Conservation (phyloP, 1,284 basidiomycete genomes). For the Prillingera fragicola region DNA sequence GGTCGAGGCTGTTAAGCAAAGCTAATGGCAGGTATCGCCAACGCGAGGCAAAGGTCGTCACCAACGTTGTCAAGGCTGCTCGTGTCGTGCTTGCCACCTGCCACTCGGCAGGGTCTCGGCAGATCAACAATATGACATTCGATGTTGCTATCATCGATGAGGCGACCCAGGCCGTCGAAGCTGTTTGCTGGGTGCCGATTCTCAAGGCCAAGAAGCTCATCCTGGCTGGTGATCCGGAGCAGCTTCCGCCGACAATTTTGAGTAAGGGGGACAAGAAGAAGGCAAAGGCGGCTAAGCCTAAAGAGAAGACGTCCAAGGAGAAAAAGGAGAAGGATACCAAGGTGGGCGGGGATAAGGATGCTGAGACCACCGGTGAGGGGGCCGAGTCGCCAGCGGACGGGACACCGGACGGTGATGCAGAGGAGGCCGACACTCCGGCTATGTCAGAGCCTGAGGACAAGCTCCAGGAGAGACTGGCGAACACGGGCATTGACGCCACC, state of each 20-base stretch:
- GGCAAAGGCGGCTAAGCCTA: conserved; percentile 9
- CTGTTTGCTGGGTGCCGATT: conserved; percentile 93
- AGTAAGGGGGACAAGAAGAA: conserved; percentile 49
- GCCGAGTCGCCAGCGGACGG: background rate
- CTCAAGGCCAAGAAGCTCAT: conserved; percentile 79
- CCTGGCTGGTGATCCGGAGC: conserved; percentile 82
- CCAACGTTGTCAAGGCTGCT: conserved; percentile 68
- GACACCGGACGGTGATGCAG: no score
- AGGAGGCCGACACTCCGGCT: background rate
- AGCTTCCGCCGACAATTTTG: conserved; percentile 87
- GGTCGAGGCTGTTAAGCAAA: conserved; percentile 24
- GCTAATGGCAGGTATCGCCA: conserved; percentile 63
- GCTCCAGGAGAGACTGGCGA: background rate
- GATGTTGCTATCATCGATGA: conserved; percentile 94
- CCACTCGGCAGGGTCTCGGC: conserved; percentile 78
- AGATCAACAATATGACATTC: conserved; percentile 68
- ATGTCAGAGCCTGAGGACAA: background rate
- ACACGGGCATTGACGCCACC: no score
- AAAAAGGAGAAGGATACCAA: background rate
- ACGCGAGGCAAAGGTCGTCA: conserved; percentile 76
- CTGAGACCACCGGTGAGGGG: background rate
- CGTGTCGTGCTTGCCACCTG: conserved; percentile 88
- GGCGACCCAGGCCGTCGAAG: conserved; percentile 93
- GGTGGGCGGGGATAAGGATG: background rate
- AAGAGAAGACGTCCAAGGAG: conserved; percentile 2